phyloP scores from a whole-genome alignment of 345 rosid genomes.

The Gossypium rotundifolium region DNA sequence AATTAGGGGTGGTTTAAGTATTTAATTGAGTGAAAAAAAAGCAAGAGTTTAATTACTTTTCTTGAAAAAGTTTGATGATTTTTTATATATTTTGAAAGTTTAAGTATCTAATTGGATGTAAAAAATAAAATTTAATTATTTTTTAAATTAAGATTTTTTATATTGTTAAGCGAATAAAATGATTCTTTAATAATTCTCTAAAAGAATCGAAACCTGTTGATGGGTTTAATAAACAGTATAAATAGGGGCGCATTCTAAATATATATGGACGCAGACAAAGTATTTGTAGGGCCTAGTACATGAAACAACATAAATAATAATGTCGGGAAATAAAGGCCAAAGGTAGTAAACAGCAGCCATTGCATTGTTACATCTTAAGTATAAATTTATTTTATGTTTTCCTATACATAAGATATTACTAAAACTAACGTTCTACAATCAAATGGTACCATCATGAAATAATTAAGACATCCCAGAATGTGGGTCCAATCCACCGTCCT shows the following conservation, averaged over 20 bases:
- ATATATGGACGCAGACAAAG: neutral
- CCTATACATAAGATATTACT: neutral
- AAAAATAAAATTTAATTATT: no score
- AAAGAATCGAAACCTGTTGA: no score
- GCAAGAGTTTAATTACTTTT: no score
- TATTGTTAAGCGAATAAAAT: no score
- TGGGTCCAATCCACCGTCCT: conserved; percentile 45
- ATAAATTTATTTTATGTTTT: neutral
- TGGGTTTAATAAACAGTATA: no score
- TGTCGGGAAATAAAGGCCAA: neutral
- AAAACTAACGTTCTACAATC: neutral
- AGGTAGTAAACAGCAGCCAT: neutral
- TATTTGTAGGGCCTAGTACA: neutral
- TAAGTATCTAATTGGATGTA: fast-evolving
- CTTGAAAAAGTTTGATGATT: no score
- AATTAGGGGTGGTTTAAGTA: no score
- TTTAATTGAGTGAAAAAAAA: no score
- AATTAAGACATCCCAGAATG: conserved; percentile 23
- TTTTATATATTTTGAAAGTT: no score
- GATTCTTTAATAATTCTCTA: no score
- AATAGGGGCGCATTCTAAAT: neutral
- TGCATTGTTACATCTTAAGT: neutral
- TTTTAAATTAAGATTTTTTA: no score
- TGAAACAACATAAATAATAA: neutral
- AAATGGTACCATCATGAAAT: neutral